Percentiles rank a stretch among this genome's conserved stretches.
Conservation (phyloP, 2,329 filamentous ascomycete species). For the Pseudomassariella vexata region DNA sequence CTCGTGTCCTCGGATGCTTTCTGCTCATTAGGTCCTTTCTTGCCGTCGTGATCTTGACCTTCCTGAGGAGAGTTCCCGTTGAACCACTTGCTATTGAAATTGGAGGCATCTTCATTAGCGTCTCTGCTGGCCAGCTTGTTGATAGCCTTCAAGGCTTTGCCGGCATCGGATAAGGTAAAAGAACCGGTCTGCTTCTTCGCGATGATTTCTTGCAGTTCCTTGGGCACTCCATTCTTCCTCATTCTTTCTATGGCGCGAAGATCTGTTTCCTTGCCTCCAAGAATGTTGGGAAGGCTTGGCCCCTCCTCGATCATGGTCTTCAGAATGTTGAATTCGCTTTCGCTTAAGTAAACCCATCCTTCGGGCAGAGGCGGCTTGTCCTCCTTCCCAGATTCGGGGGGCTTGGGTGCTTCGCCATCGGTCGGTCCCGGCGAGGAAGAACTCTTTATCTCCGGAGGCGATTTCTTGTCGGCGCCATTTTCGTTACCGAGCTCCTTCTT, state of each 20-base stretch:
- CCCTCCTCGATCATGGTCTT: neutral
- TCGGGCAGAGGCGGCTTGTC: constrained; percentile 16
- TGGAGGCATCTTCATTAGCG: neutral
- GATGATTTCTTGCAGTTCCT: constrained; percentile 11
- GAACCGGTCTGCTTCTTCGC: constrained; percentile 7
- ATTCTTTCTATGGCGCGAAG: constrained; percentile 10
- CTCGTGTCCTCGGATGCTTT: neutral
- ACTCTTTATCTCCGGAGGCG: constrained; percentile 17
- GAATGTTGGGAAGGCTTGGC: constrained; percentile 2
- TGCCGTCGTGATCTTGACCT: neutral
- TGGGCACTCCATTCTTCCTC: constrained; percentile 13
- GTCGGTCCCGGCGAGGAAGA: constrained; percentile 22
- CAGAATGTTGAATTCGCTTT: constrained; percentile 13
- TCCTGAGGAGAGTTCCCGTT: neutral
- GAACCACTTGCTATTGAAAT: neutral
- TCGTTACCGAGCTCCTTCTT: constrained; percentile 14
- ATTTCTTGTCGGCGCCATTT: constrained; percentile 9
- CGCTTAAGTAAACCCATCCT: constrained; percentile 21
- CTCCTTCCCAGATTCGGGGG: constrained; percentile 8
- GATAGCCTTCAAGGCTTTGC: constrained; percentile 12
- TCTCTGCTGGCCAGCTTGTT: constrained; percentile 10
- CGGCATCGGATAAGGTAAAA: constrained; percentile 8
- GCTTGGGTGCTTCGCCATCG: constrained; percentile 12
- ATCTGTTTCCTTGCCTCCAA: constrained; percentile 1
- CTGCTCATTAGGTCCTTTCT: neutral